Percentiles rank a stretch among this genome's conserved stretches.
These are phyloP conservation scores for Peribolospora kevripleyi DNA, from an alignment of 768 basidiomycete species.

Conservation along the genomic window DNA sequence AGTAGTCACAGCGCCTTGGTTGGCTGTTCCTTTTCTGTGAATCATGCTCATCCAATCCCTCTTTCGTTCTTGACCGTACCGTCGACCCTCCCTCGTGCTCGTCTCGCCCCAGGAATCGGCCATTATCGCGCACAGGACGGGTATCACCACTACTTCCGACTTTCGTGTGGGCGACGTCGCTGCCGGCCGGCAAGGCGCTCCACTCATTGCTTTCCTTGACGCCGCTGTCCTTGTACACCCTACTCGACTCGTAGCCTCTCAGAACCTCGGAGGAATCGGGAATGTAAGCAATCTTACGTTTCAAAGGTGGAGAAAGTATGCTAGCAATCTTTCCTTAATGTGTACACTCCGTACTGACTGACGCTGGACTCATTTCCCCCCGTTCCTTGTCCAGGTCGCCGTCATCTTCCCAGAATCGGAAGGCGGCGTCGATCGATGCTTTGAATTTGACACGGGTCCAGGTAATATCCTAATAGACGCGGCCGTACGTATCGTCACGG, in stretches of 20 bases:
- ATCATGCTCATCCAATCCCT: background rate
- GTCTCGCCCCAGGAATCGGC: background rate
- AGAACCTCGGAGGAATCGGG: background rate
- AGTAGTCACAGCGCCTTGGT: background rate
- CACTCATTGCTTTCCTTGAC: background rate
- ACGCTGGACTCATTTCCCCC: too few relatives aligned
- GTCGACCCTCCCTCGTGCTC: background rate
- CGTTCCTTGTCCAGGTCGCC: background rate
- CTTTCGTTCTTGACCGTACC: background rate
- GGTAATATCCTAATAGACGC: background rate
- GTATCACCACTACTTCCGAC: background rate
- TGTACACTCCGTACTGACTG: too few relatives aligned
- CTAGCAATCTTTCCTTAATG: too few relatives aligned
- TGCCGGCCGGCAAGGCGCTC: background rate
- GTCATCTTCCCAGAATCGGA: too few relatives aligned
- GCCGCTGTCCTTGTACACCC: background rate
- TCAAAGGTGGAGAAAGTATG: background rate
- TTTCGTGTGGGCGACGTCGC: background rate
- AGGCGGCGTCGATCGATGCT: background rate
- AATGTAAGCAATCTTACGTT: background rate
- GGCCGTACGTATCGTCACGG: background rate
- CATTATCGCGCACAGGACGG: too few relatives aligned
- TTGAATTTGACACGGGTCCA: background rate
- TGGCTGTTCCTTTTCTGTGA: background rate
- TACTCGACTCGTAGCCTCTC: background rate